phyloP scores from a whole-genome alignment of 257 asterid species.

The Solanum neorickii region DNA sequence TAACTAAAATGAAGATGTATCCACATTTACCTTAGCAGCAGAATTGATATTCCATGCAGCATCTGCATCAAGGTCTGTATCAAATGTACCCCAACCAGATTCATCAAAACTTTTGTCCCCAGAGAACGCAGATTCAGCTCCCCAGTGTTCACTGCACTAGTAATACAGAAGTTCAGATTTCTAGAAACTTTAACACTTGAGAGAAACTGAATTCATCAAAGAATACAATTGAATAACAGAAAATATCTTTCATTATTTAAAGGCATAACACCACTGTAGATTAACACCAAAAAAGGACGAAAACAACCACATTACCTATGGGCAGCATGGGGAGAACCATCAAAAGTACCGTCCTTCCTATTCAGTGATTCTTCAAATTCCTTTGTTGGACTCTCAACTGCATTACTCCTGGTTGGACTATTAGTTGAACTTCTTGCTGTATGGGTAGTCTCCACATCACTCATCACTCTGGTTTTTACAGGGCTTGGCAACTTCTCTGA shows the following conservation, averaged over 20 bases:
- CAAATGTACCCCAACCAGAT: constrained; percentile 71
- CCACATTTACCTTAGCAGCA: constrained; percentile 39
- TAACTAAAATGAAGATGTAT: background rate
- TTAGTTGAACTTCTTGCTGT: constrained; percentile 50
- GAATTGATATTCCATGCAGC: constrained; percentile 49
- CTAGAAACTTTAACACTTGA: background rate
- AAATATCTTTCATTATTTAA: background rate
- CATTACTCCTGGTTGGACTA: constrained; percentile 58
- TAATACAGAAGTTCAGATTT: background rate
- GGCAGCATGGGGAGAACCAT: constrained; percentile 73
- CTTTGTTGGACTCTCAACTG: constrained; percentile 41
- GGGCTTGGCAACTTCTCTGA: constrained; percentile 32
- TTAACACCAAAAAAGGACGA: background rate
- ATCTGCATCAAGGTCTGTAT: constrained; percentile 54
- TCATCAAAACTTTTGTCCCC: constrained; percentile 49
- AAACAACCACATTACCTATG: constrained; percentile 36
- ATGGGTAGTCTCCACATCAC: constrained; percentile 27
- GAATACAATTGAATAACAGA: background rate
- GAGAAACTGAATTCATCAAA: background rate
- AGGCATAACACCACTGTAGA: background rate
- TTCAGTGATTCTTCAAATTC: constrained; percentile 38
- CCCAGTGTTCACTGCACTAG: constrained; percentile 52
- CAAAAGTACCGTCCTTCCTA: constrained; percentile 29
- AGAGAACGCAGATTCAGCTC: constrained; percentile 18
- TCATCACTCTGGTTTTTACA: constrained; percentile 19